These are phyloP conservation scores for Cyathus striatus DNA, from an alignment of 768 basidiomycete genomes.

Conservation along the genomic window DNA sequence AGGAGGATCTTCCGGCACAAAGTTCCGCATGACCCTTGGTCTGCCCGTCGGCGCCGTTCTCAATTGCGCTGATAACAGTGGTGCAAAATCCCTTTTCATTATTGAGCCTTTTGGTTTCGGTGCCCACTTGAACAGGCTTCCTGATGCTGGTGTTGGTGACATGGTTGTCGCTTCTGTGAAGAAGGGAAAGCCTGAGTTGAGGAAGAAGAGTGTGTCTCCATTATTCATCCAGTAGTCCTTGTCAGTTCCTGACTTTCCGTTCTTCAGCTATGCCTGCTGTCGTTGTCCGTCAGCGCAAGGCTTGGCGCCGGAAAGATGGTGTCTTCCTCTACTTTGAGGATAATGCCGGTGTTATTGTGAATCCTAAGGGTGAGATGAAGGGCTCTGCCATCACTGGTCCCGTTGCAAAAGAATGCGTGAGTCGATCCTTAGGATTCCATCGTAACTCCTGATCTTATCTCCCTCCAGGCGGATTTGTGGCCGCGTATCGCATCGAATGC, in stretches of 20 bases:
- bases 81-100: slow-evolving; percentile 91
- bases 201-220: slow-evolving; percentile 89
- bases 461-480: slow-evolving; percentile 91
- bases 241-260: slow-evolving; percentile 10
- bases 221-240: too few relatives aligned
- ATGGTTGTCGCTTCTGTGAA: slow-evolving; percentile 98
- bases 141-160: slow-evolving; percentile 92
- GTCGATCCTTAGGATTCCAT: slow-evolving; percentile 24
- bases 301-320: slow-evolving; percentile 97
- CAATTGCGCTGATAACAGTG: slow-evolving; percentile 99
- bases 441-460: slow-evolving; percentile 2
- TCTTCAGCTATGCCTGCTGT: slow-evolving; percentile 90
- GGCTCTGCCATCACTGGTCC: slow-evolving; percentile 95
- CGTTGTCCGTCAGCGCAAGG: slow-evolving; percentile 95
- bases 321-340: slow-evolving; percentile 99
- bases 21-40: slow-evolving; percentile 94
- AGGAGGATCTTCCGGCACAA: slow-evolving; percentile 82
- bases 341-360: slow-evolving; percentile 96
- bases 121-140: slow-evolving; percentile 94
- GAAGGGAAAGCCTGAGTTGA: slow-evolving; percentile 99
- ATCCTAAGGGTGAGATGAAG: slow-evolving; percentile 99
- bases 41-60: slow-evolving; percentile 91
- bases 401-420: slow-evolving; percentile 98
- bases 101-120: slow-evolving; percentile 97
- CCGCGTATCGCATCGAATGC: slow-evolving; percentile 99